Percentiles rank a stretch among this genome's conserved stretches.
These are phyloP conservation scores for Capsicum chinense DNA, from an alignment of 257 asterid species.

Conservation along the genomic window DNA sequence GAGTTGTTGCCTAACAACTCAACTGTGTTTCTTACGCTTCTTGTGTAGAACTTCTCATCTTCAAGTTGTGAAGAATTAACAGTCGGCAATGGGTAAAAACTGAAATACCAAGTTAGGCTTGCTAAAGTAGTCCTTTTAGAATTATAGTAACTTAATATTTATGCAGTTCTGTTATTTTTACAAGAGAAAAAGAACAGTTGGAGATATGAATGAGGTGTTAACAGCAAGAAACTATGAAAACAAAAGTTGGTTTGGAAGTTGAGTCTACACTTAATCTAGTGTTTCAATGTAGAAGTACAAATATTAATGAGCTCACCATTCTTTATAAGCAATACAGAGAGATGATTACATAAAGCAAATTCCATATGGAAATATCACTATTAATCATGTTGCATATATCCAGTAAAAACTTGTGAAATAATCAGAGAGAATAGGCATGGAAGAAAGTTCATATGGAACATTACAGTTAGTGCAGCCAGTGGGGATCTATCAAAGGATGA, in stretches of 20 bases:
- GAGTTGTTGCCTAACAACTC: background rate
- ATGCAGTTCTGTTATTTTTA: background rate
- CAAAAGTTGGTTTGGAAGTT: background rate
- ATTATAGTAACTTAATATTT: background rate
- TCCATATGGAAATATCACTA: background rate
- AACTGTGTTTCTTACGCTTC: constrained; percentile 1
- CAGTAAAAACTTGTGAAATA: constrained; percentile 1
- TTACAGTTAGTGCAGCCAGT: constrained; percentile 96
- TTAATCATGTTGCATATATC: background rate
- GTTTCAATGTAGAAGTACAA: background rate
- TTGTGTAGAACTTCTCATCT: background rate
- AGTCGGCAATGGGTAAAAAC: background rate
- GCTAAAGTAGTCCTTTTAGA: background rate
- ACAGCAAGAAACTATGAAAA: constrained; percentile 9
- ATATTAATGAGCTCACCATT: background rate
- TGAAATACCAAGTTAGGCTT: background rate
- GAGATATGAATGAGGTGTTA: background rate
- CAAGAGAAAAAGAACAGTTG: constrained; percentile 9
- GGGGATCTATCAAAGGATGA: constrained; percentile 96
- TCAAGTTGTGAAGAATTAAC: background rate
- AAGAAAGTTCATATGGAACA: constrained; percentile 26
- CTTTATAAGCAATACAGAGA: constrained; percentile 3
- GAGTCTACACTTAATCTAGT: background rate
- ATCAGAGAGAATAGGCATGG: constrained; percentile 18
- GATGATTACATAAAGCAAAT: constrained; percentile 20